Evolutionary conservation across 2,329 filamentous ascomycete species (phyloP).

Genomic region (Talaromyces sp.): DNA sequence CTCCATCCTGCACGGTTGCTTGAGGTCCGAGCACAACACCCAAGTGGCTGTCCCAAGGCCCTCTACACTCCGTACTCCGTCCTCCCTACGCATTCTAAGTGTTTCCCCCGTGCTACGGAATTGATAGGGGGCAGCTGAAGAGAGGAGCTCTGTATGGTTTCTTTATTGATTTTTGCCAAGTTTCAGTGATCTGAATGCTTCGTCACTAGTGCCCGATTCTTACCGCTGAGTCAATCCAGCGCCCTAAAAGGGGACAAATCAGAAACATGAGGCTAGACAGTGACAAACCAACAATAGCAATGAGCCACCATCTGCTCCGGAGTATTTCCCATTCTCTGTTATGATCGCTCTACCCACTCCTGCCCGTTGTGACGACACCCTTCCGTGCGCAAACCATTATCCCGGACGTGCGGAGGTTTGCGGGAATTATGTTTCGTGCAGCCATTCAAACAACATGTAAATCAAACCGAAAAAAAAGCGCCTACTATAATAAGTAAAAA

Average conservation of each 20-base stretch:
- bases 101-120: no score
- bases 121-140: not conserved
- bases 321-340: conserved; percentile 8
- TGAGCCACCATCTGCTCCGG: not conserved
- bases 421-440: conserved; percentile 13
- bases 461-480: not conserved
- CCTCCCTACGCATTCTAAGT: not conserved
- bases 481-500: not conserved
- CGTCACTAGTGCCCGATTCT: not conserved
- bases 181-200: not conserved
- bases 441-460: no score
- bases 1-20: conserved; percentile 21
- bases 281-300: not conserved
- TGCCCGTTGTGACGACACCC: conserved; percentile 16
- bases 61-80: not conserved
- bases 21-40: conserved; percentile 12
- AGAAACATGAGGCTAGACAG: not conserved
- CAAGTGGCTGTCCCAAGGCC: not conserved
- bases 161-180: not conserved
- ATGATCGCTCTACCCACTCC: conserved; percentile 10
- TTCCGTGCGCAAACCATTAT: conserved; percentile 3
- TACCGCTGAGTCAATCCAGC: not conserved
- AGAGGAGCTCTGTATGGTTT: not conserved
- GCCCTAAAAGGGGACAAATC: conserved; percentile 5
- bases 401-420: conserved; percentile 9